Base-by-base conservation (phyloP, 257 asterid species). In the Solanum commersonii region DNA sequence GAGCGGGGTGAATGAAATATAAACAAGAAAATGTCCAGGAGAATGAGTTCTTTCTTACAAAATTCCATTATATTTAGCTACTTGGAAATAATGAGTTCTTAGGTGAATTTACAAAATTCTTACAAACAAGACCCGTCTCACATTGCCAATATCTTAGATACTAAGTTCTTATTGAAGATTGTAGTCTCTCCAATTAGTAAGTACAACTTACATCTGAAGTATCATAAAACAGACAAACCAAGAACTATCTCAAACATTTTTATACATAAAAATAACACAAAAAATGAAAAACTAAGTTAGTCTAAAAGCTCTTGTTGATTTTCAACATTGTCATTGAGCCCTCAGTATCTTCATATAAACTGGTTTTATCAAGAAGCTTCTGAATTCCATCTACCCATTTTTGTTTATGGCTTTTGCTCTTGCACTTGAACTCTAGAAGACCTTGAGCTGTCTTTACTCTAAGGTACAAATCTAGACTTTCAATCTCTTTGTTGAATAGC, bases 371-470 rank as follows among this genome's bases (percentile, higher is more conserved):
- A 8, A 95, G 89, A 84, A 94, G 93, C 60, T 90, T 91, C 76
- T 89, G 94, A 86, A 96, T 94, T 85, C 95, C 95, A 44, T 88
- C 90, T 84, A 94, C 93, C 98, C 99, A 95, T 88, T 91, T 94
- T 90, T 96, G 95, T 78, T 91, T 93, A 59, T 94, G 94, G 87
- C 89, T 87, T 90, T 89, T 94, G 90, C 90, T 95, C 94, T 91
- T 94, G 93, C 98, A 96, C 91, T 95, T 96, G 91, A 95, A 96
- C 92, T 94, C 98, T 89, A 93, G 42, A 63, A 96, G 93, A 8
- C 97, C 98, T 78, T 89, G 94, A 72, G 93, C 93, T 67, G 99
- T 95, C 91, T 91, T 95, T 52, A 94, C 94, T 78, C 98, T 98
- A 52, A 96, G 94, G 90, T 92, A 91, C 46, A 94, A 87, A 90